Evolutionary conservation across 345 rosid species (phyloP).

Genomic region (Arabidopsis suecica): DNA sequence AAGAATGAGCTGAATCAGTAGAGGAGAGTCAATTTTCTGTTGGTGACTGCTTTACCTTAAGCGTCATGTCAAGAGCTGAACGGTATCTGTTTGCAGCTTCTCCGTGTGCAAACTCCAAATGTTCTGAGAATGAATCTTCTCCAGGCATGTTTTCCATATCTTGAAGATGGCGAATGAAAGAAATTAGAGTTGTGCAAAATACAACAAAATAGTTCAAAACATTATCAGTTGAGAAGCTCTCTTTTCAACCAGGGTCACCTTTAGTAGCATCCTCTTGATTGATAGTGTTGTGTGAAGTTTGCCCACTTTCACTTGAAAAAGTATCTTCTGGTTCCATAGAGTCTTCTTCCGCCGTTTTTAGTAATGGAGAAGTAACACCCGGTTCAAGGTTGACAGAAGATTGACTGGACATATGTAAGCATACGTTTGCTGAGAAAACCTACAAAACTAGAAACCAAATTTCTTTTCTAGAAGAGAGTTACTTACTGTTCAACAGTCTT

Average conservation of each 20-base stretch:
- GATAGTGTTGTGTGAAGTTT: too few relatives aligned
- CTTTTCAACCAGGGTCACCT: slow-evolving; percentile 5
- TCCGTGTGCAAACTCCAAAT: slow-evolving; percentile 3
- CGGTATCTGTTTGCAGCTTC: background rate
- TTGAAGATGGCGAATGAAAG: background rate
- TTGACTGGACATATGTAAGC: slow-evolving; percentile 8
- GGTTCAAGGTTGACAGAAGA: background rate
- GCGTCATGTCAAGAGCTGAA: slow-evolving; percentile 22
- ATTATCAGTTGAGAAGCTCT: slow-evolving; percentile 2
- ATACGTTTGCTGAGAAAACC: slow-evolving; percentile 6
- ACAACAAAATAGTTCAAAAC: background rate
- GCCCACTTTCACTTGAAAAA: too few relatives aligned
- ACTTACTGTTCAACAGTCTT: slow-evolving; percentile 1
- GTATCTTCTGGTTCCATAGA: too few relatives aligned
- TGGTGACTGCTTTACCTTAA: slow-evolving; percentile 19
- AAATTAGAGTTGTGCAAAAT: background rate
- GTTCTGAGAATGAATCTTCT: background rate
- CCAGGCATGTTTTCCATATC: slow-evolving; percentile 22
- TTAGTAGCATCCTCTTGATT: background rate
- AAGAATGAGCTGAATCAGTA: slow-evolving; percentile 6
- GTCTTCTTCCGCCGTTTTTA: too few relatives aligned
- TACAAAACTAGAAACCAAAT: background rate
- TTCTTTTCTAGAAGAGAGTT: background rate
- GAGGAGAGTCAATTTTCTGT: background rate
- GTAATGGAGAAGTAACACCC: too few relatives aligned